Conservation (phyloP, 305 asterid species). For the Fraxinus velutina region DNA sequence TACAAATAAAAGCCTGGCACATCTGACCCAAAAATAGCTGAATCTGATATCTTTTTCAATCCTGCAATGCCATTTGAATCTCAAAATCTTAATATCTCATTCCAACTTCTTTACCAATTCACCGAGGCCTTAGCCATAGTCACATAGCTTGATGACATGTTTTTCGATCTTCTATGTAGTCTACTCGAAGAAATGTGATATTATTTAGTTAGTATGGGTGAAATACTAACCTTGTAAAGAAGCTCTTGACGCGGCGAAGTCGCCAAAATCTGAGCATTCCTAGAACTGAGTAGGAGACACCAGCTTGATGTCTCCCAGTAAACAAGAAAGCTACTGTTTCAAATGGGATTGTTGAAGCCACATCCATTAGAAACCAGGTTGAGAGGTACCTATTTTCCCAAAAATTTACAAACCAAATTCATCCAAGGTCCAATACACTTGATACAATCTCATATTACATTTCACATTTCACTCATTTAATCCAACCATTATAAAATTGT, state of each 20-base stretch:
- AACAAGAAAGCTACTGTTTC: constrained; percentile 58
- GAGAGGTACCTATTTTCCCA: constrained; percentile 58
- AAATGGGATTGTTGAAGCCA: constrained; percentile 80
- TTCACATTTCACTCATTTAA: too few species aligned
- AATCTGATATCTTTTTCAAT: constrained; percentile 90
- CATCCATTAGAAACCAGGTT: constrained; percentile 91
- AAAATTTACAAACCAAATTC: not conserved
- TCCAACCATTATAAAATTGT: too few species aligned
- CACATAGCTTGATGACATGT: not conserved
- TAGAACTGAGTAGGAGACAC: constrained; percentile 58
- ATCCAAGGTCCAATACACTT: not conserved
- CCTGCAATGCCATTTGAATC: constrained; percentile 38
- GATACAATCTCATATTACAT: too few species aligned
- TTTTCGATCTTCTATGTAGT: not conserved
- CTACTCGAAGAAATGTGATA: not conserved
- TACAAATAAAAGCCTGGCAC: constrained; percentile 80
- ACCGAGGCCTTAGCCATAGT: not conserved
- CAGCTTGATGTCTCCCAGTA: constrained; percentile 57
- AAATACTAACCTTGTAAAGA: constrained; percentile 60
- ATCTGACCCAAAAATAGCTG: constrained; percentile 89
- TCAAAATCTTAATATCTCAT: not conserved
- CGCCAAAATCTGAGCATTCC: constrained; percentile 93
- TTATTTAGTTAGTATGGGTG: not conserved
- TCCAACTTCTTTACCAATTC: not conserved
- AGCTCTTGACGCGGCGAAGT: constrained; percentile 65